These are phyloP conservation scores for Populus nigra DNA, from an alignment of 345 rosid genomes.

Conservation along the genomic window DNA sequence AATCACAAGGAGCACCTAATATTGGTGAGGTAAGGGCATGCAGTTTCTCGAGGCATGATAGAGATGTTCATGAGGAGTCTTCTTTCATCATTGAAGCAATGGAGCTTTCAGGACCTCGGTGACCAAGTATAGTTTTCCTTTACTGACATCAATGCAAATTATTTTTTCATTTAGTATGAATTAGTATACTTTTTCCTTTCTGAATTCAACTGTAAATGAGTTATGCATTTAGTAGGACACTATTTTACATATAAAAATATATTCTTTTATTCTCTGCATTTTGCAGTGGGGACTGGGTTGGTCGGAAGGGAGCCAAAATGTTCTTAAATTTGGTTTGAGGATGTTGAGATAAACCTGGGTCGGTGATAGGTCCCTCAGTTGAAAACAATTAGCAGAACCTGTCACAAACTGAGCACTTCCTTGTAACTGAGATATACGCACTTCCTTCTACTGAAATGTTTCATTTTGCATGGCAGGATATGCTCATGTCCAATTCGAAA, in stretches of 20 bases:
- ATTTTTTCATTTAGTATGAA: neutral
- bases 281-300: neutral
- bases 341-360: neutral
- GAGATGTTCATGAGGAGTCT: slow-evolving; percentile 59
- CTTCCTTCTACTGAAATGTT: no score
- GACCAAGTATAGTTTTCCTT: slow-evolving; percentile 7
- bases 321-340: neutral
- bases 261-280: neutral
- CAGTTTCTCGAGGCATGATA: slow-evolving; percentile 55
- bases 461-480: no score
- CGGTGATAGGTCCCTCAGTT: neutral
- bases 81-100: slow-evolving; percentile 91
- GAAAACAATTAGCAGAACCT: neutral
- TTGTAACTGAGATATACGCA: no score
- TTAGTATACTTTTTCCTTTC: neutral
- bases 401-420: neutral
- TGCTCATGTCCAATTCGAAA: no score
- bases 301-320: neutral
- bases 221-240: neutral
- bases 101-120: slow-evolving; percentile 96
- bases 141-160: neutral
- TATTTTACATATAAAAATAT: neutral
- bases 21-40: slow-evolving; percentile 42
- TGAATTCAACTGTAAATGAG: slow-evolving; percentile 7
- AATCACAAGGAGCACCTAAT: slow-evolving; percentile 36